These are phyloP conservation scores for Pleurotus djamor DNA, from an alignment of 768 basidiomycete species.

Conservation along the genomic window DNA sequence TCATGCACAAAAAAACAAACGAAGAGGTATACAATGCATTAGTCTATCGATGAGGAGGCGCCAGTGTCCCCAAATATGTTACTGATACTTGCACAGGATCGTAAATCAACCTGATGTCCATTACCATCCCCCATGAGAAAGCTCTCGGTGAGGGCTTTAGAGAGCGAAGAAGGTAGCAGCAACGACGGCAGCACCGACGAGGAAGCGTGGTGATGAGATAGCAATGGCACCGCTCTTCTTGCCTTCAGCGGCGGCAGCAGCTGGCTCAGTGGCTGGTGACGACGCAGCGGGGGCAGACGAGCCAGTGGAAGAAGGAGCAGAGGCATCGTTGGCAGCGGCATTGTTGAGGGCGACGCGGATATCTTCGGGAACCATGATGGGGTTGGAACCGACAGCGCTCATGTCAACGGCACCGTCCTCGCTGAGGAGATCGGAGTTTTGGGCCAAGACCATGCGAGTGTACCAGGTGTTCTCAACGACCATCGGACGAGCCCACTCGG, in stretches of 20 bases:
- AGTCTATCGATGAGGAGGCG: conserved; percentile 7
- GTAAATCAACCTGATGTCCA: conserved; percentile 7
- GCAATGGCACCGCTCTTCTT: conserved; percentile 41
- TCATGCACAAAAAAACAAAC: conserved; percentile 9
- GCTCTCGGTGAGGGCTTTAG: conserved; percentile 23
- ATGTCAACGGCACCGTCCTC: conserved; percentile 52
- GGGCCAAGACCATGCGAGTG: conserved; percentile 42
- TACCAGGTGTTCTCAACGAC: conserved; percentile 59
- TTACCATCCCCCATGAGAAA: conserved; percentile 5
- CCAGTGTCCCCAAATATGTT: conserved; percentile 12
- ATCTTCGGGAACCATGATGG: conserved; percentile 62
- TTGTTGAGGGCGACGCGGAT: conserved; percentile 42
- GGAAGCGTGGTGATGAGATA: conserved; percentile 43
- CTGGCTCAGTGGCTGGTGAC: conserved; percentile 13
- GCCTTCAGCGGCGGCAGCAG: conserved; percentile 21
- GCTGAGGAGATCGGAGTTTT: conserved; percentile 49
- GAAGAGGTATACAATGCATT: conserved; percentile 16
- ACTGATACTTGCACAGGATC: conserved; percentile 13
- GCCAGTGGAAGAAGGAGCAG: conserved; percentile 14
- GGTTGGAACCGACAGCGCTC: conserved; percentile 33
- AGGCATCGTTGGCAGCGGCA: conserved; percentile 21
- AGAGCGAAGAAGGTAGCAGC: conserved; percentile 47
- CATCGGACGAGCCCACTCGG: conserved; percentile 46
- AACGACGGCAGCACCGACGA: conserved; percentile 47
- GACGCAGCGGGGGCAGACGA: conserved; percentile 15